Conservation (phyloP, 2,329 filamentous ascomycete species). For the Scytalidium sp. region DNA sequence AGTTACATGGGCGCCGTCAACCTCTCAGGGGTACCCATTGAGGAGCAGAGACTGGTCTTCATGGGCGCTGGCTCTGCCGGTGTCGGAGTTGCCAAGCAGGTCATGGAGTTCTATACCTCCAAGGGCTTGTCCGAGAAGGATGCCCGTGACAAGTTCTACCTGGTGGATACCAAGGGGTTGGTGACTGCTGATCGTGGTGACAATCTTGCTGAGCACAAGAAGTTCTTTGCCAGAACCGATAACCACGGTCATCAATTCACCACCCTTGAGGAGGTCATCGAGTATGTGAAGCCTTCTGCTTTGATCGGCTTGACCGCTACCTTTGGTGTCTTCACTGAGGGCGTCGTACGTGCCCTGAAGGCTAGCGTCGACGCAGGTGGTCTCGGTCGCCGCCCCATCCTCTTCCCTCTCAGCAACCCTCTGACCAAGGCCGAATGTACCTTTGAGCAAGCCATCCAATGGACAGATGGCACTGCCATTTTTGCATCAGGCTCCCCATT, state of each 20-base stretch:
- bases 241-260: slow-evolving; percentile 69
- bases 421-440: slow-evolving; percentile 97
- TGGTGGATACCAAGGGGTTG: slow-evolving; percentile 94
- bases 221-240: slow-evolving; percentile 64
- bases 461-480: slow-evolving; percentile 87
- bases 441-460: slow-evolving; percentile 86
- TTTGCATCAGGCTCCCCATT: slow-evolving; percentile 97
- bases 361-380: slow-evolving; percentile 60
- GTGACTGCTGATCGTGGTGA: slow-evolving; percentile 92
- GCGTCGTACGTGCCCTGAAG: slow-evolving; percentile 72
- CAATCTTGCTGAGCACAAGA: slow-evolving; percentile 86
- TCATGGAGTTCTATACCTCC: slow-evolving; percentile 94
- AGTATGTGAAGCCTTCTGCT: slow-evolving; percentile 92
- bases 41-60: slow-evolving; percentile 93
- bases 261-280: slow-evolving; percentile 85
- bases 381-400: slow-evolving; percentile 75
- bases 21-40: slow-evolving; percentile 77
- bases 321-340: slow-evolving; percentile 89
- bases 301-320: slow-evolving; percentile 93
- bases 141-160: slow-evolving; percentile 90
- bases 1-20: slow-evolving; percentile 72
- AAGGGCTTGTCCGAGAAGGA: slow-evolving; percentile 85
- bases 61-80: slow-evolving; percentile 94
- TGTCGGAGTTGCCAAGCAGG: slow-evolving; percentile 96
- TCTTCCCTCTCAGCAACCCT: slow-evolving; percentile 96